Conservation (phyloP, 106 monocot genomes). For the Chionographis japonica region DNA sequence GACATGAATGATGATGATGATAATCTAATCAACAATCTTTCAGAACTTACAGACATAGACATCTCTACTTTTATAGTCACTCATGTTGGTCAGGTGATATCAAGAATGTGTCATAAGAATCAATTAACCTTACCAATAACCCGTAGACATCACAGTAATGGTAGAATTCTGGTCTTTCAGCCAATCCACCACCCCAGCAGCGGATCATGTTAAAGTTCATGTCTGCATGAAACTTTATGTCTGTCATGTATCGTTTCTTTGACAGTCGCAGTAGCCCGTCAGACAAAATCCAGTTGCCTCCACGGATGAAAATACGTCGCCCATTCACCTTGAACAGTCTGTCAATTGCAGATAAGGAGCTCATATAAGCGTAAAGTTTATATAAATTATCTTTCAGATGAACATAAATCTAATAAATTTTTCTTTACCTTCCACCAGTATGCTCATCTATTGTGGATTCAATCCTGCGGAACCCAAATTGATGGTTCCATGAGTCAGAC, state of each 20-base stretch:
- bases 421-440: constrained; percentile 87
- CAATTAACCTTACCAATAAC: constrained; percentile 57
- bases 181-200: constrained; percentile 98
- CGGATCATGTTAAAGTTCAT: constrained; percentile 99
- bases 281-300: constrained; percentile 96
- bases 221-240: constrained; percentile 93
- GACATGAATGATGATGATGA: too few species aligned
- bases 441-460: constrained; percentile 71
- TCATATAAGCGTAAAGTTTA: background rate
- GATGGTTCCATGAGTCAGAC: constrained; percentile 85
- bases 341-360: constrained; percentile 3
- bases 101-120: background rate
- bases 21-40: too few species aligned
- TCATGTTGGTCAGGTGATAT: background rate
- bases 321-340: constrained; percentile 98
- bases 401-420: background rate
- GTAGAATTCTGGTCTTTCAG: constrained; percentile 98
- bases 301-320: constrained; percentile 77
- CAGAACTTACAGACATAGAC: too few species aligned
- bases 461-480: constrained; percentile 90
- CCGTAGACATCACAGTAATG: constrained; percentile 95
- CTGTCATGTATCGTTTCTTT: constrained; percentile 69
- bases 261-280: constrained; percentile 90
- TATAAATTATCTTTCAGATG: background rate
- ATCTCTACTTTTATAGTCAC: too few species aligned